Conservation (phyloP, 2,329 filamentous ascomycete genomes). For the Sphaerulina vaccinii region DNA sequence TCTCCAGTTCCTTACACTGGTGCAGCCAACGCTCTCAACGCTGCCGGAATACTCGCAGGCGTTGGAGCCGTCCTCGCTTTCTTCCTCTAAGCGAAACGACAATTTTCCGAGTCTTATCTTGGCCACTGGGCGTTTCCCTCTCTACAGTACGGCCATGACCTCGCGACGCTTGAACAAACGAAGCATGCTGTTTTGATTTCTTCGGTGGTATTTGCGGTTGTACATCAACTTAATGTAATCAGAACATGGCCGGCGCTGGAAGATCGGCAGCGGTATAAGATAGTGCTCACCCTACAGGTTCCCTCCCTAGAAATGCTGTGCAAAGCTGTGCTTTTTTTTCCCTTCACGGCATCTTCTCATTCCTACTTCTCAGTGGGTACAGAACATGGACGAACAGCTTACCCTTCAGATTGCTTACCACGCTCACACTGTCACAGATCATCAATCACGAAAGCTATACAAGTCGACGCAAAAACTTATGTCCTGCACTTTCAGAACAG, state of each 20-base stretch:
- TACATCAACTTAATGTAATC: neutral
- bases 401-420: no score
- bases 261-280: slow-evolving; percentile 1
- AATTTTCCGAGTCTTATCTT: neutral
- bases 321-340: neutral
- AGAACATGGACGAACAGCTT: no score
- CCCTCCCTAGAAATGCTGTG: neutral
- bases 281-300: neutral
- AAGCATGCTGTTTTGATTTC: neutral
- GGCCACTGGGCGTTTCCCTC: slow-evolving; percentile 2
- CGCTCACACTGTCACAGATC: no score
- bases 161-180: neutral
- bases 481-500: no score
- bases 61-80: slow-evolving; percentile 29
- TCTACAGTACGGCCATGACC: neutral
- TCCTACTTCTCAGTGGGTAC: neutral
- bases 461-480: no score
- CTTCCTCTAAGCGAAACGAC: slow-evolving; percentile 27
- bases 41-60: slow-evolving; percentile 26
- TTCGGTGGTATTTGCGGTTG: neutral
- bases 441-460: no score
- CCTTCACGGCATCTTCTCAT: no score
- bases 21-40: slow-evolving; percentile 24
- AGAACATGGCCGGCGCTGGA: slow-evolving; percentile 1
- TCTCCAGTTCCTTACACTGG: slow-evolving; percentile 23